Base-by-base conservation (phyloP, 169 alveolate genomes). In the Cryptosporidium bovis region DNA sequence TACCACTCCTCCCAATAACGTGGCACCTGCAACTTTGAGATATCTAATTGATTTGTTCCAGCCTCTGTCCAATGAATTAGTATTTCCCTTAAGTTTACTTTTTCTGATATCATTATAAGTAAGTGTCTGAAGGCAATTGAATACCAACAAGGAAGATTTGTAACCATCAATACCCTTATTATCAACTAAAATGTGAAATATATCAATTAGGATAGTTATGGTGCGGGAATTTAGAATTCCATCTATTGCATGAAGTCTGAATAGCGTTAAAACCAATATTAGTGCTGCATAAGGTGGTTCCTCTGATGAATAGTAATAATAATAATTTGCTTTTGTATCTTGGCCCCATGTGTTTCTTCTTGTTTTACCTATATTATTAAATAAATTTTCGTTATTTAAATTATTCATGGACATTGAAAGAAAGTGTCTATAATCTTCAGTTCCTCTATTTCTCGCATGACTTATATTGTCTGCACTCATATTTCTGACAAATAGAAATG, bases 211-310 rank as follows among this genome's bases (percentile, higher is more conserved):
- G 16, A 77, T 77, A 16, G 71, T 5, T 27, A 77, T 36, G 16
- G 65, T 77, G 46, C 87, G 69, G 36, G 87, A 56, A 60, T 77
- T 62, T 44, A 77, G 44, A 27, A 77, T 58, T 34, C 33, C 71
- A 60, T 60, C 69, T 31, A 77, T 77, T 60, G 87, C 71, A 44
- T 77, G 87, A 44, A 77, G 87, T 56, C 87, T 56, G 20, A 77
- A 56, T 40, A 77, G 56, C 36, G 87, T 24, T 24, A 77, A 62
- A 18, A 60, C 56, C 5, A 77, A 44, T 18, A 77, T 62, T 27
- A 77, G 56, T 8, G 69, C 24, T 20, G 33, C 36, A 44, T 68
- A 51, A 15, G 87, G 65, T 5, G 65, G 24, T 2, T 46, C 46
- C 58, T 46, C 51, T 60, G 29, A 40, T 56, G 29, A 20, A 13